Evolutionary conservation across 1,284 basidiomycete species (phyloP).

Genomic region (Flammula alnicola): DNA sequence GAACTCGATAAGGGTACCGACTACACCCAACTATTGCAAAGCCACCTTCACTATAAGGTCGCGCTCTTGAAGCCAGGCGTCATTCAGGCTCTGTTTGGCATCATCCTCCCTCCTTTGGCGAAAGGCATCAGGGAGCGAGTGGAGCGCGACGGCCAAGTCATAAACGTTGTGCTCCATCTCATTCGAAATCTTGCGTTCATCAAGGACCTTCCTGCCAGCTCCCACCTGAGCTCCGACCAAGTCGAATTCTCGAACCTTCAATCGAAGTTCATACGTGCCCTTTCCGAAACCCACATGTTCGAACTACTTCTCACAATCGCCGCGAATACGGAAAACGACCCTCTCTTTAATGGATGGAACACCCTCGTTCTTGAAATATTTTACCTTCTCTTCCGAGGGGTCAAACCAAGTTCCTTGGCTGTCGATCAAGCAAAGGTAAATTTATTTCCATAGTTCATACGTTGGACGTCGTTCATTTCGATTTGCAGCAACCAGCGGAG

Average conservation of each 20-base stretch:
- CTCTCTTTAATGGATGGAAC: slow-evolving; percentile 83
- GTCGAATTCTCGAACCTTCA: slow-evolving; percentile 80
- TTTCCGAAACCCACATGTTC: slow-evolving; percentile 76
- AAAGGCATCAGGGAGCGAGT: slow-evolving; percentile 66
- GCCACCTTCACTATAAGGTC: slow-evolving; percentile 88
- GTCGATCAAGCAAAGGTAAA: slow-evolving; percentile 73
- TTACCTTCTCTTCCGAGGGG: slow-evolving; percentile 83
- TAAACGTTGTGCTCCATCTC: slow-evolving; percentile 88
- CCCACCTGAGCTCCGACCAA: slow-evolving; percentile 72
- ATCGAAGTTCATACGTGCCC: slow-evolving; percentile 71
- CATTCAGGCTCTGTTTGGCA: slow-evolving; percentile 69
- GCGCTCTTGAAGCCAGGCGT: slow-evolving; percentile 70
- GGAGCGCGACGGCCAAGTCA: slow-evolving; percentile 82
- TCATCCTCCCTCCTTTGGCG: slow-evolving; percentile 72
- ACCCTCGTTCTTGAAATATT: slow-evolving; percentile 89
- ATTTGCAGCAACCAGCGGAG: slow-evolving; percentile 63
- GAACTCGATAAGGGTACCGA: slow-evolving; percentile 78
- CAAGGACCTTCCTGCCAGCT: slow-evolving; percentile 77
- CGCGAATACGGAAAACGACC: slow-evolving; percentile 70
- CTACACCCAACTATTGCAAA: slow-evolving; percentile 81
- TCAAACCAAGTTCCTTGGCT: slow-evolving; percentile 66
- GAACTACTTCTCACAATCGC: slow-evolving; percentile 85
- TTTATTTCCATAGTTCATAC: slow-evolving; percentile 17
- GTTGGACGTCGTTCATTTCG: slow-evolving; percentile 14
- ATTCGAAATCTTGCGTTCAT: slow-evolving; percentile 91